A percentile compares a stretch with the other conserved stretches of the same genome.
phyloP scores from a whole-genome alignment of 768 basidiomycete species.

The Naematelia aurantialba region DNA sequence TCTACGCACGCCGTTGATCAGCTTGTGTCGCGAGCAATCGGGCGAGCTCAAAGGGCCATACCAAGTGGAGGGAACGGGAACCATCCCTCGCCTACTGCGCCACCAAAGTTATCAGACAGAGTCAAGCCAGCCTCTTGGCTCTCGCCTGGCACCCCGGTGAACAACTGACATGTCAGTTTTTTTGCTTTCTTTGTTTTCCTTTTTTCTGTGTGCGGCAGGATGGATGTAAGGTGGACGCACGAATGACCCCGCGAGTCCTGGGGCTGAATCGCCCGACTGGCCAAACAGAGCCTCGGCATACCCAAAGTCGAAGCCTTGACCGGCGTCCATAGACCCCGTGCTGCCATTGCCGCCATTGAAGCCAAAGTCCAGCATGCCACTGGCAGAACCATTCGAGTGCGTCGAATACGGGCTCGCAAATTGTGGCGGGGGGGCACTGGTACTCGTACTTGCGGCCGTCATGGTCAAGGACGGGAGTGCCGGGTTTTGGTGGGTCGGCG shows the following conservation, averaged over 20 bases:
- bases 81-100: slow-evolving; percentile 19
- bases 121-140: slow-evolving; percentile 5
- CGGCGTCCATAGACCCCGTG: not conserved
- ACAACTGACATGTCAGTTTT: not conserved
- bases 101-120: not conserved
- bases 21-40: not conserved
- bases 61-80: slow-evolving; percentile 43
- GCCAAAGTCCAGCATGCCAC: slow-evolving; percentile 2
- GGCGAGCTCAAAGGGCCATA: slow-evolving; percentile 6
- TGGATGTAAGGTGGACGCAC: not conserved
- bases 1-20: not conserved
- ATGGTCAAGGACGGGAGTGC: slow-evolving; percentile 1
- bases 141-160: slow-evolving; percentile 4
- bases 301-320: slow-evolving; percentile 29
- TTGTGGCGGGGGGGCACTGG: not conserved
- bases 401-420: not conserved
- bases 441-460: not conserved
- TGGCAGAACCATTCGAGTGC: not conserved
- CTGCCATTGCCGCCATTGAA: slow-evolving; percentile 5
- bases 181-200: not conserved
- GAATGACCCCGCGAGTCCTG: slow-evolving; percentile 4
- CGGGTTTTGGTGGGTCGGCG: slow-evolving; percentile 12
- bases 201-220: not conserved
- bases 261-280: slow-evolving; percentile 4
- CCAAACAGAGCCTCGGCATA: slow-evolving; percentile 38